Base-by-base conservation (phyloP, 768 basidiomycete genomes). In the Mycena crocata region DNA sequence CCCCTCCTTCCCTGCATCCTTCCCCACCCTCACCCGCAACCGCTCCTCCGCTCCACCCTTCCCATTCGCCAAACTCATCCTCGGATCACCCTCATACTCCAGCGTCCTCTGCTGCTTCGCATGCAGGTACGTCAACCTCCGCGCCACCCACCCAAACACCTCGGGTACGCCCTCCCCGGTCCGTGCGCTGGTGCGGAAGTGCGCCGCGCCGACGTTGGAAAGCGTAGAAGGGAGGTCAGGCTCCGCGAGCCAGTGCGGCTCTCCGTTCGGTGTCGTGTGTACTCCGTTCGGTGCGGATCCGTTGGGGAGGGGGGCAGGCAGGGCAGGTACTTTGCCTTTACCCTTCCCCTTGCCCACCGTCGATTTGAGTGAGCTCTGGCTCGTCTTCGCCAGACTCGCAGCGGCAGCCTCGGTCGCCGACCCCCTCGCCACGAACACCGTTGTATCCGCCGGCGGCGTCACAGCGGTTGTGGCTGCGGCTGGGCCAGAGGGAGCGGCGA, bases 101-200 rank as follows among this genome's bases (percentile, higher is more conserved):
- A 62, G n/a, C 61, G 14, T 39, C 49, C 15, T 26, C 50, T 45
- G 46, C 51, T 44, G 24, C 35, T 30, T 3, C 44, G 14, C 60
- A 24, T 3, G 5, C 37, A 12, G 6, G 23, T 4, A 26, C 32
- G 42, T 35, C 13, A 94, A 90, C 30, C 92, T 81, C 52, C 78
- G 73, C 5, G 88, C 91, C 44, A 95, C 82, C 71, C 93, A 93
- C 74, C 87, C 90, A 72, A 94, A 95, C n/a, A 93, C 89, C 1
- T 89, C 90, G 1, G 73, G 54, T 0, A 94, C 91, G 10, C 91
- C 89, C 37, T 86, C 84, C 0, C 93, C 93, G 5, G 91, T 93
- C 77, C 93, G 93, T 3, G 93, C 93, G 1, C 90, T 92, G 8
- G 91, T 87, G 73, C 91, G 90, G 76, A 93, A 92, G 14, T 93